A percentile compares a stretch with the other conserved stretches of the same genome.
phyloP scores from a whole-genome alignment of 2,329 filamentous ascomycete species.

The Pestalotiopsis sp. region DNA sequence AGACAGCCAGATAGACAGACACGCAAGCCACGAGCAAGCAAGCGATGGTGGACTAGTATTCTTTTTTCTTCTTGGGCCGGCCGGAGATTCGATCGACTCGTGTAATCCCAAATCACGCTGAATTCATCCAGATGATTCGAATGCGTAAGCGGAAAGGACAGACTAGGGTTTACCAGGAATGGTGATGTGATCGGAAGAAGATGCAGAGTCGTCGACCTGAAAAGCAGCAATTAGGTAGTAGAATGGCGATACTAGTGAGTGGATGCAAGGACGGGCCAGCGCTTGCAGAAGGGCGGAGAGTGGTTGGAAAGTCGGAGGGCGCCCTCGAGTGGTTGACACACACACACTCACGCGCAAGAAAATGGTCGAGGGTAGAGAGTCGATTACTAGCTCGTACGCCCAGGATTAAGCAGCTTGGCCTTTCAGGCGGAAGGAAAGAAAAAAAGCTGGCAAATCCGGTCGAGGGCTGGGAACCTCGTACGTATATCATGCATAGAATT shows the following conservation, averaged over 20 bases:
- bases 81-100: slow-evolving; percentile 4
- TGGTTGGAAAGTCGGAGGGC: slow-evolving; percentile 18
- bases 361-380: slow-evolving; percentile 10
- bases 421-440: slow-evolving; percentile 22
- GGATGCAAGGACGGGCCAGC: slow-evolving; percentile 30
- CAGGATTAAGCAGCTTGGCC: slow-evolving; percentile 18
- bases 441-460: slow-evolving; percentile 27
- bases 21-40: slow-evolving; percentile 4
- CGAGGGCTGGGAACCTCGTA: slow-evolving; percentile 24
- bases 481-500: slow-evolving; percentile 26
- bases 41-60: background rate
- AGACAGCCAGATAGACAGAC: background rate
- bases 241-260: slow-evolving; percentile 24
- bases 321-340: slow-evolving; percentile 9
- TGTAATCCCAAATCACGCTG: slow-evolving; percentile 3
- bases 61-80: background rate
- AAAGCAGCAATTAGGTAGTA: background rate
- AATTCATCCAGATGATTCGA: background rate
- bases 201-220: slow-evolving; percentile 1
- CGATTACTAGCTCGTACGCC: slow-evolving; percentile 17
- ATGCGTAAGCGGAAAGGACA: slow-evolving; percentile 15
- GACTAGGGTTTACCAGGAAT: slow-evolving; percentile 14
- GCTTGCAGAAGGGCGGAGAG: slow-evolving; percentile 29
- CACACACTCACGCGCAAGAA: too few species aligned
- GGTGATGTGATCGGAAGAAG: slow-evolving; percentile 4